These are phyloP conservation scores for Asterionellopsis glacialis DNA, from an alignment of 108 stramenopile species.

Conservation along the genomic window DNA sequence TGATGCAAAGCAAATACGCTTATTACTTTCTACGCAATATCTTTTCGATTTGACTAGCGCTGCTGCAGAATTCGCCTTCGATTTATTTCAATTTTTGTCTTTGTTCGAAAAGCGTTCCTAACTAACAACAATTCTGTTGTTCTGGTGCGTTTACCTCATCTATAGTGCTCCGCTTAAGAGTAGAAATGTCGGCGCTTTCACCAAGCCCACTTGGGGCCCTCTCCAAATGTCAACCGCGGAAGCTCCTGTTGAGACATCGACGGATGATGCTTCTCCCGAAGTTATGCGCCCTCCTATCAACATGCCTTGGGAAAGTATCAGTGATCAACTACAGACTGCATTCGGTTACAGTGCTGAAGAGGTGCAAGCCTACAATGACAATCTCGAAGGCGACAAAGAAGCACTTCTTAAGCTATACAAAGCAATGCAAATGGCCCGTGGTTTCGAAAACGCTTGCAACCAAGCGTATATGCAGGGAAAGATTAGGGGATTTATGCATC, in stretches of 20 bases:
- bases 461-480: conserved; percentile 98
- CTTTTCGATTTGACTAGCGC: too few species aligned
- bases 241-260: background rate
- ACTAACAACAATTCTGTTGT: too few species aligned
- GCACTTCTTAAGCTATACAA: conserved; percentile 77
- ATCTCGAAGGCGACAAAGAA: conserved; percentile 73
- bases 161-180: too few species aligned
- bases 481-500: conserved; percentile 98
- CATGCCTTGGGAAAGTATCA: conserved; percentile 57
- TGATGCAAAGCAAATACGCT: too few species aligned
- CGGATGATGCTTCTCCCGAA: background rate
- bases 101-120: too few species aligned
- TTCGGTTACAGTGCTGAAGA: conserved; percentile 78
- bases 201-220: too few species aligned
- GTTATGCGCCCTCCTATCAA: conserved; percentile 85
- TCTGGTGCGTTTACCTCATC: too few species aligned
- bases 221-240: too few species aligned
- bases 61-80: too few species aligned
- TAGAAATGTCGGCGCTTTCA: too few species aligned
- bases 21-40: too few species aligned
- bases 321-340: conserved; percentile 49
- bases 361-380: conserved; percentile 54
- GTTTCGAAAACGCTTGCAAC: conserved; percentile 98
- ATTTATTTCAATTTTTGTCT: too few species aligned
- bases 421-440: conserved; percentile 86